A percentile compares a stretch with the other conserved stretches of the same genome.
Evolutionary conservation across 345 rosid genomes (phyloP).

Genomic region (Lepidium africanum): DNA sequence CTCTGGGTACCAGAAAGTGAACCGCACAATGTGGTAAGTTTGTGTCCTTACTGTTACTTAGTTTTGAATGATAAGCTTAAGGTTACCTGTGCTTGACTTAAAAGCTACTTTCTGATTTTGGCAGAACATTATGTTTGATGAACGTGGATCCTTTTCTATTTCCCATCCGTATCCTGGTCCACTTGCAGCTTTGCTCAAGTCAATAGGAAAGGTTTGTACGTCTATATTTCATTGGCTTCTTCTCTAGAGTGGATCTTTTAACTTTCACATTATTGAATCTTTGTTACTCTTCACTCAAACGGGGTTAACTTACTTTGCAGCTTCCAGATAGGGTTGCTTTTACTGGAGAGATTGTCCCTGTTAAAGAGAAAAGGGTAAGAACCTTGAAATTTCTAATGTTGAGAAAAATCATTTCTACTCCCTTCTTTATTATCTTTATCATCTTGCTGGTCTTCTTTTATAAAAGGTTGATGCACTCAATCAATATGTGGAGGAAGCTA

Average conservation of each 20-base stretch:
- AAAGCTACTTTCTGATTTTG: neutral
- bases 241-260: neutral
- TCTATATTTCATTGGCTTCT: neutral
- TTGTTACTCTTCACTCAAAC: neutral
- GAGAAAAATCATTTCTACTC: neutral
- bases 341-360: slow-evolving; percentile 65
- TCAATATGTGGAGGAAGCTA: slow-evolving; percentile 46
- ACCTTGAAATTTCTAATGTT: neutral
- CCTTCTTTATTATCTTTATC: neutral
- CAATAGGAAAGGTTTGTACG: slow-evolving; percentile 52
- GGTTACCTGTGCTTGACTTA: neutral
- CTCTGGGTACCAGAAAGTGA: slow-evolving; percentile 82
- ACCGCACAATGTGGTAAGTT: slow-evolving; percentile 67
- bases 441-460: neutral
- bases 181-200: slow-evolving; percentile 47
- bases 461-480: slow-evolving; percentile 16
- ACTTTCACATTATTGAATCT: neutral
- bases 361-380: slow-evolving; percentile 58
- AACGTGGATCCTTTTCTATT: slow-evolving; percentile 70
- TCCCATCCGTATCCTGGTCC: slow-evolving; percentile 66
- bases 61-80: neutral
- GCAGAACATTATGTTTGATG: slow-evolving; percentile 78
- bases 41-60: neutral
- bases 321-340: slow-evolving; percentile 70
- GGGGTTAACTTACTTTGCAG: slow-evolving; percentile 36